Base-by-base conservation (phyloP, 2,329 filamentous ascomycete species). In the Ascochyta fabae region DNA sequence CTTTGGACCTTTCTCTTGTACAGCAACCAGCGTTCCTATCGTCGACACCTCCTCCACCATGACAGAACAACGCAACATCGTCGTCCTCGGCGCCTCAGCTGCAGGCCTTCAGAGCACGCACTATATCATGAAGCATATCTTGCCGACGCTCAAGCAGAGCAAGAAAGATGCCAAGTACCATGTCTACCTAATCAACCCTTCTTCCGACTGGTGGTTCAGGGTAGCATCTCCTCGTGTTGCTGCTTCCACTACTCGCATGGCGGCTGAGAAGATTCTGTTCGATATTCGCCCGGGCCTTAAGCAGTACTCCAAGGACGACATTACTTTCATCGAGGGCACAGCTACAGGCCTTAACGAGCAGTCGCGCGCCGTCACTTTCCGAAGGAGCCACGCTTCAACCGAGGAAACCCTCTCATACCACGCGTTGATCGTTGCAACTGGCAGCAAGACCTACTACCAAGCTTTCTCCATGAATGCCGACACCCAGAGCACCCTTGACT, bases 351-450 rank as follows among this genome's bases (percentile, higher is more conserved):
- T 86, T 16, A 77, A 85, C 48, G 68, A 74, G 1, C 60, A 71
- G 3, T 64, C 61, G 19, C 78, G 81, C 27, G 79, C 69, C 1
- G 76, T 86, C 6, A 71, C 75, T 3, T 75, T 83, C 61, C 73
- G 69, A 6, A 67, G 64, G n/a, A 57, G 39, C 40, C 61, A 65
- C 13, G 40, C 50, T 44, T 68, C 66, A 4, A 50, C 51, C 19
- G 69, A 71, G 16, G 61, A 66, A 42, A 66, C 61, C 27, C 59
- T 86, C 10, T 51, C 73, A 3, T 86, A 83, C 66, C 79, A 85
- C 60, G 80, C 82, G n/a, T 75, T 86, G 3, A 74, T 86, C 44
- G 80, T 86, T 54, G 83, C 83, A 8, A 84, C 83, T 0, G 84
- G 84, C 7, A 80, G 80, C 35, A 77, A 66, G 12, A 82, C 83